Evolutionary conservation across 805 yeast genomes (phyloP), one percentile per base, ranked within the genome.

Genomic region (Cephaloascus fragrans): DNA sequence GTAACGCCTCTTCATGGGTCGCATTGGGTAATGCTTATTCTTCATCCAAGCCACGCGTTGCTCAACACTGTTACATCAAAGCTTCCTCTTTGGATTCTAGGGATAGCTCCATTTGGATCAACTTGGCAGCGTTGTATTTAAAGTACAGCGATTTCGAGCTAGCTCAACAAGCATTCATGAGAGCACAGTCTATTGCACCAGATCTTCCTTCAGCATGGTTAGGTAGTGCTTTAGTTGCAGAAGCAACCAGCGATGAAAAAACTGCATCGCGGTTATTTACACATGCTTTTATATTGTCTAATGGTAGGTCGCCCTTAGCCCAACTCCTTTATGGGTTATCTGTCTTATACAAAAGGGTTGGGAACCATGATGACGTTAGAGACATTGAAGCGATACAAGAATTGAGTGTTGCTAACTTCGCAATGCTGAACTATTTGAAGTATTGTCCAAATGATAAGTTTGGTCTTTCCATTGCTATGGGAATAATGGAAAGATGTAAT

Each of bases 11-110:
- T 16, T 77, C 77, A 41, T 93, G 99, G 99, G 67, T 75, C 39
- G 80, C 84, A 0, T 64, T 90, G 20, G 98, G 97, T 12, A 71
- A 82, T 41, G 83, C 88, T 0, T 75, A 86, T 5, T 69, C 80
- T 39, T 61, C 75, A 3, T 57, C 67, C 3, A 83, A 77, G 46
- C 80, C 90, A 0, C 71, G 73, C 36, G 83, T 86, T 4, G 68
- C 97, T 0, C 99, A 93, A 58, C 99, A 93, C 60, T 87, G 96
- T 55, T 86, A 84, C 49, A 83, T 93, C 48, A 82, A 85, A 45
- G 89, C 97, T 1, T 61, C 80, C 2, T 69, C 84, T 0, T 58
- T 88, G 32, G 80, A 84, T 36, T 74, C 83, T 4, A 74, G 75
- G 39, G 84, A 83, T 40, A 73, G 81, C 3, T 61, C 62, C 15